Evolutionary conservation across 257 asterid genomes (phyloP).

Genomic region (Asclepias syriaca): DNA sequence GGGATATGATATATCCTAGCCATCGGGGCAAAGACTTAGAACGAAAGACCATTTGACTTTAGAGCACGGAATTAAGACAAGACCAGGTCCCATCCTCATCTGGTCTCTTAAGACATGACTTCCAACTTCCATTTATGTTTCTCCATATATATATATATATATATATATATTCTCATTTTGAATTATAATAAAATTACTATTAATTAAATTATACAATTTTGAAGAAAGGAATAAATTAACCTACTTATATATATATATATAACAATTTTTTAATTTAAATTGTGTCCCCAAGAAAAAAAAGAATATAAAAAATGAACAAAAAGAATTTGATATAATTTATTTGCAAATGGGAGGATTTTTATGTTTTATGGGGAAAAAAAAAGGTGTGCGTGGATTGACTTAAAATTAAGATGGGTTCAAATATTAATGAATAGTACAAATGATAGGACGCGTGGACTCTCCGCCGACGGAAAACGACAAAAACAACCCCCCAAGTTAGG

Average conservation of each 20-base stretch:
- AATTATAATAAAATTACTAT: no score
- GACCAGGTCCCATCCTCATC: neutral
- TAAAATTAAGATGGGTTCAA: neutral
- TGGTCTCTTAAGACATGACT: neutral
- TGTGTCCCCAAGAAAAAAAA: no score
- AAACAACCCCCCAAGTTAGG: neutral
- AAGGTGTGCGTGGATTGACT: neutral
- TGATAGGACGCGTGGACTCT: neutral
- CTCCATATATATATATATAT: no score
- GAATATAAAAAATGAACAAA: no score
- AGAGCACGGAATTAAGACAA: neutral
- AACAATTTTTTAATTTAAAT: no score
- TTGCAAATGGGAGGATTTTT: neutral
- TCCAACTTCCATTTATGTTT: neutral
- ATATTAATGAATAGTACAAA: neutral
- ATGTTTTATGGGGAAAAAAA: no score
- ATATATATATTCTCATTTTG: no score
- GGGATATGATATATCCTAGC: neutral
- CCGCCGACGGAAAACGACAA: constrained; percentile 9
- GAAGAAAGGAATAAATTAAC: no score
- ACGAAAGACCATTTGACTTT: neutral
- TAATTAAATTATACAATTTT: no score
- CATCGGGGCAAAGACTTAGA: neutral
- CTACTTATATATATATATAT: no score
- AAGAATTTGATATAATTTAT: no score